These are phyloP conservation scores for Gyrodon lividus DNA, from an alignment of 768 basidiomycete species.

Conservation along the genomic window DNA sequence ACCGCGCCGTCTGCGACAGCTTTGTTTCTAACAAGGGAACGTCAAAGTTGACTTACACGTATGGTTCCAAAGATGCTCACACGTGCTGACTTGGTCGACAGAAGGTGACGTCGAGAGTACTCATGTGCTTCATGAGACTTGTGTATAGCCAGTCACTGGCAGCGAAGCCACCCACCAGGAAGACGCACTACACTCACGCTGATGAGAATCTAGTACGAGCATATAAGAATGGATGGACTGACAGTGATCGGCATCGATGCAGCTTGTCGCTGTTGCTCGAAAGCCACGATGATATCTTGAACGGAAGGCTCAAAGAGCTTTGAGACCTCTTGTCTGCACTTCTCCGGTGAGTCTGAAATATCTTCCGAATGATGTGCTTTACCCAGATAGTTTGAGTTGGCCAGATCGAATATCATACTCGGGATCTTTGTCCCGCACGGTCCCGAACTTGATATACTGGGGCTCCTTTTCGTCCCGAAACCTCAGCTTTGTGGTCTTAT, in stretches of 20 bases:
- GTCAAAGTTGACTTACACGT: neutral
- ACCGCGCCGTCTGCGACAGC: conserved; percentile 49
- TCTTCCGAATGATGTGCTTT: neutral
- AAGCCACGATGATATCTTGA: conserved; percentile 26
- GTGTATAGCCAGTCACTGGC: conserved; percentile 43
- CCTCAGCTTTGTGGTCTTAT: conserved; percentile 35
- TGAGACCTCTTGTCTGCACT: conserved; percentile 30
- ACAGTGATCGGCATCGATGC: conserved; percentile 27
- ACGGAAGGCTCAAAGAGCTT: conserved; percentile 41
- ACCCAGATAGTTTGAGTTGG: conserved; percentile 37
- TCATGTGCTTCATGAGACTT: conserved; percentile 35
- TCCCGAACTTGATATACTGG: conserved; percentile 41
- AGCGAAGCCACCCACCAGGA: conserved; percentile 49
- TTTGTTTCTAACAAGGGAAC: conserved; percentile 29
- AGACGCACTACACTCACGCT: conserved; percentile 24
- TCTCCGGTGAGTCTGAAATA: neutral
- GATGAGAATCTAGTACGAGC: neutral
- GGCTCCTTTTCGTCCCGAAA: conserved; percentile 37
- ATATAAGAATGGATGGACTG: conserved; percentile 1
- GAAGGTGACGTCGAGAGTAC: conserved; percentile 33
- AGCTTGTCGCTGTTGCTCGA: conserved; percentile 24
- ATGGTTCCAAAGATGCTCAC: conserved; percentile 28
- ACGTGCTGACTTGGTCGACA: conserved; percentile 47
- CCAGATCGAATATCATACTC: conserved; percentile 36
- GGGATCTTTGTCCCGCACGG: conserved; percentile 32